Evolutionary conservation across 2,329 filamentous ascomycete genomes (phyloP), one percentile per base, ranked within the genome.

Genomic region (Colletotrichum tamarilloi): DNA sequence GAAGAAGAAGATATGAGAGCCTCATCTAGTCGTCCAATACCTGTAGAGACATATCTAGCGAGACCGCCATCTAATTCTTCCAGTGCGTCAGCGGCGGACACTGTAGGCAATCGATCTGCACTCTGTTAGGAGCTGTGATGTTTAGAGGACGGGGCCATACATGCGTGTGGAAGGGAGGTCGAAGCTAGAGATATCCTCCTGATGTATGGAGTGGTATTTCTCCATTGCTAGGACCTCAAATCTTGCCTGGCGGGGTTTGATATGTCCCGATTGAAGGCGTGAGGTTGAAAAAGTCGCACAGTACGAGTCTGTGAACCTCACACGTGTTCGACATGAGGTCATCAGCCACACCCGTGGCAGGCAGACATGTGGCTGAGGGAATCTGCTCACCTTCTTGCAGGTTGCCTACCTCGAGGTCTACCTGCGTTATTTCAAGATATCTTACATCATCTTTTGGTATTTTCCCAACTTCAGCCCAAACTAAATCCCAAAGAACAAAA

Each of bases 81-180:
- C 57, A 95, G 85, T 8, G 91, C 93, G 78, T 94, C 89, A 1
- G 93, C 93, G 35, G 93, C 94, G 22, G 93, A 94, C 62, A 95
- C 87, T 1, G 94, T 94, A 46, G 94, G 92, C 66, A 96, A 85
- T 64, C 94, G 91, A 84, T 95, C 93, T 95, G n/a, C 38, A 49
- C 49, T 64, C 57, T 71, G 76, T 76, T 71, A 78, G 75, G 24
- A 16, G 60, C 67, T 68, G 60, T 68, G 64, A 28, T 24, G 42
- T 28, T 22, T 49, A 30, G 62, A 66, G 59, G 24, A 46, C 24
- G 22, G 55, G 28, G 55, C 32, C 28, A 76, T 76, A 84, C 87
- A 77, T 77, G 90, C 89, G 88, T 35, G 87, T 88, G 64, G 84
- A 84, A 35, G 85, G 80, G 57, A 86, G 82, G 76, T 89, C 87